Conservation (phyloP, 176 grass and related monocot species). For the Raddia distichophylla region DNA sequence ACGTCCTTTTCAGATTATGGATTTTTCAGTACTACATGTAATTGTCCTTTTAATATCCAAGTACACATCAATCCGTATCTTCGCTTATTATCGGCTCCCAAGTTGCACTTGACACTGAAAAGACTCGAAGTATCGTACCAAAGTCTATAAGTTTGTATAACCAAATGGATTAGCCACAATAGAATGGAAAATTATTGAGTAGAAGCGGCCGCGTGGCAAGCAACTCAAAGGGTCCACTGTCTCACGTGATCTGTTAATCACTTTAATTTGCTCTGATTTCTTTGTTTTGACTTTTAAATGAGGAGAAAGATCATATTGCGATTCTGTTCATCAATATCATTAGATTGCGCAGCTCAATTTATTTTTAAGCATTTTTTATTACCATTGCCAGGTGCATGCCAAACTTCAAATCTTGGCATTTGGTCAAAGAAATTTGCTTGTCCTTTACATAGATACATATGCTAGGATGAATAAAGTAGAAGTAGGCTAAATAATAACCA, state of each 20-base stretch:
- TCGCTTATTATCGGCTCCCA: conserved; percentile 24
- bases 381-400: conserved; percentile 32
- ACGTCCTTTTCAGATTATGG: background rate
- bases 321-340: conserved; percentile 28
- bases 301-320: conserved; percentile 19
- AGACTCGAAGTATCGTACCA: background rate
- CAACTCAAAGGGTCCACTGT: conserved; percentile 40
- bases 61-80: conserved; percentile 20
- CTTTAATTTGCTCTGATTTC: conserved; percentile 1
- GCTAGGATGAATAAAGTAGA: conserved; percentile 25
- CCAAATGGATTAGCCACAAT: conserved; percentile 20
- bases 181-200: conserved; percentile 7
- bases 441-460: background rate
- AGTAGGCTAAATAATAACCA: conserved; percentile 36
- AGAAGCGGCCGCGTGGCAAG: conserved; percentile 40
- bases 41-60: conserved; percentile 31
- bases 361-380: conserved; percentile 26
- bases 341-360: conserved; percentile 13
- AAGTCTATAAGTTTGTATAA: conserved; percentile 32
- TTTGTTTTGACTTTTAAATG: conserved; percentile 20
- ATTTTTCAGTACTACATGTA: conserved; percentile 30
- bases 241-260: conserved; percentile 59
- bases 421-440: conserved; percentile 35
- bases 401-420: conserved; percentile 38
- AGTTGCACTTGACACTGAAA: conserved; percentile 27